phyloP scores from a whole-genome alignment of 345 rosid species.

The Barbarea vulgaris region DNA sequence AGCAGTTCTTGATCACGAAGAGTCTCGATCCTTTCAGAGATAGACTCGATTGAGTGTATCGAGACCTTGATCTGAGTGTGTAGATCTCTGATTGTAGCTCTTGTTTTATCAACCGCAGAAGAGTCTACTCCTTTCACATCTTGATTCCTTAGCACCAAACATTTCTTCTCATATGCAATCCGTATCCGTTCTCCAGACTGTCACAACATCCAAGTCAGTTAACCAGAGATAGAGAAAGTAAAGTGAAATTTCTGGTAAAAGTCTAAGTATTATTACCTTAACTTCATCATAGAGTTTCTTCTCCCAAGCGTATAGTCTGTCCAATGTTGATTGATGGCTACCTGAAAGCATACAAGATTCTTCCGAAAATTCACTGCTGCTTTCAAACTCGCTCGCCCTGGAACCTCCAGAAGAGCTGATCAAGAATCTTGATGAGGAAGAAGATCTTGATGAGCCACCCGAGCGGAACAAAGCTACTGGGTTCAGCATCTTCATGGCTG shows the following conservation, averaged over 20 bases:
- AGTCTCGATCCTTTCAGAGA: conserved; percentile 81
- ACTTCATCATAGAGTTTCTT: conserved; percentile 94
- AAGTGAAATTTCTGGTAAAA: neutral
- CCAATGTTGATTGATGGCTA: conserved; percentile 84
- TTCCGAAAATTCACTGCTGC: conserved; percentile 33
- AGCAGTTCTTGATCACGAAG: conserved; percentile 92
- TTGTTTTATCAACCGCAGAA: conserved; percentile 66
- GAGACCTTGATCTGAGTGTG: conserved; percentile 81
- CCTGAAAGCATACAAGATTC: conserved; percentile 60
- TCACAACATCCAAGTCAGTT: conserved; percentile 11
- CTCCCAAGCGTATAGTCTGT: conserved; percentile 85
- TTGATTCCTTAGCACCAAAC: conserved; percentile 66
- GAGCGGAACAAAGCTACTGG: conserved; percentile 84
- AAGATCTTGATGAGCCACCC: conserved; percentile 62
- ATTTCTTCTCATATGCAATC: conserved; percentile 81
- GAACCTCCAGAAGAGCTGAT: conserved; percentile 55
- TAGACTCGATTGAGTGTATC: conserved; percentile 82
- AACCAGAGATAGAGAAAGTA: neutral
- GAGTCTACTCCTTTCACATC: conserved; percentile 80
- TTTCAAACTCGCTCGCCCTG: conserved; percentile 37
- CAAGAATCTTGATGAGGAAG: conserved; percentile 74
- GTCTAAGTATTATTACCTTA: conserved; percentile 54
- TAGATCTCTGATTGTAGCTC: conserved; percentile 69
- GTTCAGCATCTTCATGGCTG: conserved; percentile 90
- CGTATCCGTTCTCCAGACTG: conserved; percentile 81